phyloP scores from a whole-genome alignment of 1,284 basidiomycete species.

The Polyporus tsugae region DNA sequence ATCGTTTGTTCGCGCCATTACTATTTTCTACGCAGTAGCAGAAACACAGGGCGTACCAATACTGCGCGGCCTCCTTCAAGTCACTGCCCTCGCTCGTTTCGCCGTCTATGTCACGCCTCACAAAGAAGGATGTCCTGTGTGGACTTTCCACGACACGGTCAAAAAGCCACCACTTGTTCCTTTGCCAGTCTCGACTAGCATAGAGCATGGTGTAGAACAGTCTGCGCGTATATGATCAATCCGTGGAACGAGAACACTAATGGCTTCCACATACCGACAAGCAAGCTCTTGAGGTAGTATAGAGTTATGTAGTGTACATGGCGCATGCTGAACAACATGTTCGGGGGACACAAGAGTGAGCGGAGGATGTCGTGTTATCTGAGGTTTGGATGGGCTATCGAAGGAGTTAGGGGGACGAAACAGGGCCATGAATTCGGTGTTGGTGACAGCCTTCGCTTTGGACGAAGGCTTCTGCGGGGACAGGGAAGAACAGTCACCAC shows the following conservation, averaged over 20 bases:
- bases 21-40: background rate
- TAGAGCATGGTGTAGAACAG: constrained; percentile 22
- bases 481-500: background rate
- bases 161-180: constrained; percentile 87
- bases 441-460: constrained; percentile 42
- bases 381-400: constrained; percentile 24
- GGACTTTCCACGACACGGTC: constrained; percentile 85
- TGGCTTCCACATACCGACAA: constrained; percentile 44
- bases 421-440: constrained; percentile 51
- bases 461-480: constrained; percentile 36
- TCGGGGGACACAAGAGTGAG: constrained; percentile 63
- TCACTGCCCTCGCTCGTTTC: constrained; percentile 43
- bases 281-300: constrained; percentile 77
- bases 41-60: constrained; percentile 55
- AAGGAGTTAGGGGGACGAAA: constrained; percentile 61
- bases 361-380: constrained; percentile 52
- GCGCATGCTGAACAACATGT: constrained; percentile 73
- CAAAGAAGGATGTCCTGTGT: constrained; percentile 84
- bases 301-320: constrained; percentile 79
- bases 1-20: background rate
- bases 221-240: background rate
- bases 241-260: background rate
- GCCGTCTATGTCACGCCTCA: constrained; percentile 48
- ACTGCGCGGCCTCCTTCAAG: constrained; percentile 73
- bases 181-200: constrained; percentile 68